phyloP scores from a whole-genome alignment of 805 yeast genomes.

The Starmera dryadoides region DNA sequence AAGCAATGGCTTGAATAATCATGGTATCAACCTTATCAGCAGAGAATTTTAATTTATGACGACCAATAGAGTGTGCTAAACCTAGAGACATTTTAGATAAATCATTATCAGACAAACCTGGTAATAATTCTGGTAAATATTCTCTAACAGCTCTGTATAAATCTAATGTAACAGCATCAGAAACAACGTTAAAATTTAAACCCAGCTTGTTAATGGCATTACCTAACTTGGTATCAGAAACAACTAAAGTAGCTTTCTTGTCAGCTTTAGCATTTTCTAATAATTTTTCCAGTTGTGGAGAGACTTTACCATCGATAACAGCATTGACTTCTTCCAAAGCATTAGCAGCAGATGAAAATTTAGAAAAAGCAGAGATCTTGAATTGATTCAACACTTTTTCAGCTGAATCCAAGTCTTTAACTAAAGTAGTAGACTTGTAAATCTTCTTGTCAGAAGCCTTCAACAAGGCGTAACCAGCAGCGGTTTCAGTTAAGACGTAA shows the following conservation, averaged over 20 bases:
- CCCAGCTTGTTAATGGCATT: constrained; percentile 95
- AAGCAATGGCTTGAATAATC: constrained; percentile 98
- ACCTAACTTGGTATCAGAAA: constrained; percentile 92
- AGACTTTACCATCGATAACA: constrained; percentile 88
- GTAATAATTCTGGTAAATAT: constrained; percentile 86
- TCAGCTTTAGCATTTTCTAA: constrained; percentile 71
- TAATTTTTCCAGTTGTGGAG: constrained; percentile 70
- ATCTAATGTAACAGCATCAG: constrained; percentile 93
- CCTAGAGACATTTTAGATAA: constrained; percentile 94
- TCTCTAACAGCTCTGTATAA: constrained; percentile 93
- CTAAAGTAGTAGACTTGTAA: constrained; percentile 70
- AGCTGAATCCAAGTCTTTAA: constrained; percentile 72
- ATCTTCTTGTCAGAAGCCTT: constrained; percentile 97
- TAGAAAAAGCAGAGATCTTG: constrained; percentile 92
- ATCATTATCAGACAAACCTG: constrained; percentile 83
- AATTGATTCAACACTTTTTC: constrained; percentile 85
- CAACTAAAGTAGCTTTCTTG: constrained; percentile 82
- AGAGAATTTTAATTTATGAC: constrained; percentile 94
- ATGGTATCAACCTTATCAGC: constrained; percentile 98
- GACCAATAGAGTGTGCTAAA: constrained; percentile 97
- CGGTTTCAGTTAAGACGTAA: constrained; percentile 91
- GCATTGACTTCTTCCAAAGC: constrained; percentile 95
- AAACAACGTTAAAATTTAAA: constrained; percentile 76
- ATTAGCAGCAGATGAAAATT: constrained; percentile 88
- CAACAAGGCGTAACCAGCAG: constrained; percentile 97